These are phyloP conservation scores for Salix brachista DNA, from an alignment of 345 rosid species.

Conservation along the genomic window DNA sequence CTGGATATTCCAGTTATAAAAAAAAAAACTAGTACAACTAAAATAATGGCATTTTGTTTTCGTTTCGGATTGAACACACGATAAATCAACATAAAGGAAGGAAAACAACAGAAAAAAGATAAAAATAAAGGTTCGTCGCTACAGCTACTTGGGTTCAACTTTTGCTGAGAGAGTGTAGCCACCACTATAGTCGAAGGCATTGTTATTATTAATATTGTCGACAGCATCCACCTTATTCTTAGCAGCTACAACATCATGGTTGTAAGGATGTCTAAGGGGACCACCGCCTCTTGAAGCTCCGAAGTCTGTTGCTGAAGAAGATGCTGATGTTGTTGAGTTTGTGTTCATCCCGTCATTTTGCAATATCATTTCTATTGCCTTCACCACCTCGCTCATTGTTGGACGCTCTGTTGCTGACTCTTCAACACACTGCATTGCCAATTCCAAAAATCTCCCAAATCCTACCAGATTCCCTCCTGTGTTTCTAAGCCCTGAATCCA, in stretches of 20 bases:
- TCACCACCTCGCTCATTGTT: conserved; percentile 78
- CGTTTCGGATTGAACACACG: background rate
- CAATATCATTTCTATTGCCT: conserved; percentile 63
- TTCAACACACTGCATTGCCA: conserved; percentile 81
- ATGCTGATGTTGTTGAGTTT: conserved; percentile 78
- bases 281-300: conserved; percentile 45
- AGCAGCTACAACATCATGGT: conserved; percentile 36
- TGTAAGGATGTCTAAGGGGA: conserved; percentile 46
- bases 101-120: background rate
- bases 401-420: conserved; percentile 85
- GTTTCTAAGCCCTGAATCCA: conserved; percentile 59
- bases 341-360: conserved; percentile 66
- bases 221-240: conserved; percentile 20
- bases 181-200: conserved; percentile 67
- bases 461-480: conserved; percentile 43
- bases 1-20: no score
- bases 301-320: conserved; percentile 73
- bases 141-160: conserved; percentile 58
- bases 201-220: conserved; percentile 14
- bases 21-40: background rate
- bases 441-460: conserved; percentile 55
- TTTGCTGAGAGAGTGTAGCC: conserved; percentile 56
- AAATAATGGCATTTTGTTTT: background rate
- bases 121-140: background rate
- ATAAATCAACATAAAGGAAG: background rate